A percentile compares a stretch with the other conserved stretches of the same genome.
Evolutionary conservation across 1,284 basidiomycete species (phyloP).

Genomic region (Ganoderma boninense): DNA sequence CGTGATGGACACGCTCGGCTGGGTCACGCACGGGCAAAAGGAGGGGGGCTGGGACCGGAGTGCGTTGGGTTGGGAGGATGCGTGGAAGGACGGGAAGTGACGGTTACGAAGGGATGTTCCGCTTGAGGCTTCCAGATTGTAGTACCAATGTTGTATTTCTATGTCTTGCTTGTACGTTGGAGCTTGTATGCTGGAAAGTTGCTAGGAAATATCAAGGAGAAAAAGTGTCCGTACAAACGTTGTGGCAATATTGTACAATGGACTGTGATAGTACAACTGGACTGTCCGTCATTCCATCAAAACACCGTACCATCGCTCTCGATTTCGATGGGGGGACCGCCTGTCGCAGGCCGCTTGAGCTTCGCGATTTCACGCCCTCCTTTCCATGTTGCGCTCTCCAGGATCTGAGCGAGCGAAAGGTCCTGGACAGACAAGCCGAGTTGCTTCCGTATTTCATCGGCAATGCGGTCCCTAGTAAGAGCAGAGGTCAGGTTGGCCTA

Average conservation of each 20-base stretch:
- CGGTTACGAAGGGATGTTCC: background rate
- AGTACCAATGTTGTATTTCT: background rate
- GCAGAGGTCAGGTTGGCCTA: background rate
- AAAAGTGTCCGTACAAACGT: background rate
- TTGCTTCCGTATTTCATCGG: conserved; percentile 71
- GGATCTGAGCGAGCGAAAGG: conserved; percentile 83
- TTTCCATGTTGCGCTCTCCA: conserved; percentile 97
- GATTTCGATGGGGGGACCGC: conserved; percentile 90
- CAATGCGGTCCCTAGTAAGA: conserved; percentile 77
- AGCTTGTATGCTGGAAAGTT: background rate
- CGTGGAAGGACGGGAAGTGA: conserved; percentile 55
- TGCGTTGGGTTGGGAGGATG: conserved; percentile 74
- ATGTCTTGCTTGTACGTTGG: background rate
- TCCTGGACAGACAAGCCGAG: conserved; percentile 58
- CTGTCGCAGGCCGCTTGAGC: conserved; percentile 73
- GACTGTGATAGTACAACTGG: background rate
- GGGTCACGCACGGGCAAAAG: conserved; percentile 59
- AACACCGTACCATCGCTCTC: conserved; percentile 89
- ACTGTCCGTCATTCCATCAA: conserved; percentile 50
- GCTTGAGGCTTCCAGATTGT: background rate
- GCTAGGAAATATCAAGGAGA: background rate
- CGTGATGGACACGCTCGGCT: conserved; percentile 67
- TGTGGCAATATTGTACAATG: background rate
- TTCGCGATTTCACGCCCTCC: conserved; percentile 93
- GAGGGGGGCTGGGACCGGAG: conserved; percentile 66